Base-by-base conservation (phyloP, 495 filamentous ascomycete species). In the Penicillium roqueforti region DNA sequence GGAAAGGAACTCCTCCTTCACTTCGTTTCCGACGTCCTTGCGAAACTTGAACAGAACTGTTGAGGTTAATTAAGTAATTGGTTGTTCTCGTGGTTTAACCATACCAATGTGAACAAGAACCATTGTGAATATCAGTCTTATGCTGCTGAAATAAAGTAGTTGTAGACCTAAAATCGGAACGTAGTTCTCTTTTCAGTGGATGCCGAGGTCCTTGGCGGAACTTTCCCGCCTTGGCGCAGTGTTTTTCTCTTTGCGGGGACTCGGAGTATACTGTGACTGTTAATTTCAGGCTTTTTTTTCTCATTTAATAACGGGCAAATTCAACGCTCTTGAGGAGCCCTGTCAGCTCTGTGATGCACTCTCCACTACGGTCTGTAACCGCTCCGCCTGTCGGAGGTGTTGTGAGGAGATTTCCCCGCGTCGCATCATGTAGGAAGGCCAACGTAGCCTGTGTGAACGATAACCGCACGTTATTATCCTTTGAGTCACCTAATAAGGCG, bases 41-140 rank as follows among this genome's bases (percentile, higher is more conserved):
- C 66, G 64, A 46, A 79, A 78, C 51, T 76, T 76, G 60, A 79
- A 76, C 23, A 78, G 51, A 2, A 79, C 75, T 79, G 34, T 50
- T 4, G 26, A 13, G 25, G 19, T 44, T 13, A 45, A n/a, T 14
- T 34, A 38, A 6, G 19, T 28, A 23, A 6, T 37, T 36, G 9
- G 11, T 10, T 8, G 32, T n/a, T 16, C 34, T 3, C 16, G 10
- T 2, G 13, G 14, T 23, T 19, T 3, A 22, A 14, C 56, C 53
- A 40, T 42, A 73, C 70, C 70, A 18, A 73, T 73, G 31, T 71
- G 70, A 19, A 68, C 56, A 3, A 73, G 55, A 0, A 68, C 71
- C 70, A 73, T 71, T 42, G n/a, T 68, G 25, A 9, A 9, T 26
- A 20, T 50, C 11, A 32, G 4, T 16, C 36, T 11, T 13, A 39